phyloP scores from a whole-genome alignment of 768 basidiomycete genomes.

The Lyophyllum atratum region DNA sequence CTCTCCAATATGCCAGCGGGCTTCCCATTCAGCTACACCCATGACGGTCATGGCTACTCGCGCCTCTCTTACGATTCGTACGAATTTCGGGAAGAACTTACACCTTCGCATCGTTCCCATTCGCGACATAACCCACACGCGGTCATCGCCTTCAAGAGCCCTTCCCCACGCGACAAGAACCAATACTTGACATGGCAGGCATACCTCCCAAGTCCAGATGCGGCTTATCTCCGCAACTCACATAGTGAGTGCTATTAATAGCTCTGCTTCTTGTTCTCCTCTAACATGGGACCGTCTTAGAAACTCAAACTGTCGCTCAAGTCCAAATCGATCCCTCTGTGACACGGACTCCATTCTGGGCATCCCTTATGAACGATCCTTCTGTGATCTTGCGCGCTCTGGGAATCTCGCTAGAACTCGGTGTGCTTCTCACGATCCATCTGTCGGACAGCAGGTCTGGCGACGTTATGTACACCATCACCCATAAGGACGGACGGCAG shows the following conservation, averaged over 20 bases:
- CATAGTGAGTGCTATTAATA: constrained; percentile 23
- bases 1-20: constrained; percentile 33
- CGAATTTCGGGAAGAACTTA: constrained; percentile 35
- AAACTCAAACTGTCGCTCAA: constrained; percentile 31
- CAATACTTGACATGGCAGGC: constrained; percentile 34
- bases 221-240: constrained; percentile 19
- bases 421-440: constrained; percentile 34
- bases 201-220: constrained; percentile 23
- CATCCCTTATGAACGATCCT: constrained; percentile 30
- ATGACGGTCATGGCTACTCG: constrained; percentile 20
- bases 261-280: not conserved
- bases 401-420: constrained; percentile 41
- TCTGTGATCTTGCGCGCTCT: constrained; percentile 38
- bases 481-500: not conserved
- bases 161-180: constrained; percentile 10
- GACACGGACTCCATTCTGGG: constrained; percentile 33
- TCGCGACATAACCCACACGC: constrained; percentile 21
- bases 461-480: constrained; percentile 6
- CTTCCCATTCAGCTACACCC: constrained; percentile 37
- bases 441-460: constrained; percentile 12
- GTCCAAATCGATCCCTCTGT: constrained; percentile 38
- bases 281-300: constrained; percentile 12
- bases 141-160: constrained; percentile 28
- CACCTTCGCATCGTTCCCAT: constrained; percentile 18
- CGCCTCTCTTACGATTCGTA: constrained; percentile 33